A percentile compares a stretch with the other conserved stretches of the same genome.
phyloP scores from a whole-genome alignment of 768 basidiomycete genomes.

The Russula sp. region DNA sequence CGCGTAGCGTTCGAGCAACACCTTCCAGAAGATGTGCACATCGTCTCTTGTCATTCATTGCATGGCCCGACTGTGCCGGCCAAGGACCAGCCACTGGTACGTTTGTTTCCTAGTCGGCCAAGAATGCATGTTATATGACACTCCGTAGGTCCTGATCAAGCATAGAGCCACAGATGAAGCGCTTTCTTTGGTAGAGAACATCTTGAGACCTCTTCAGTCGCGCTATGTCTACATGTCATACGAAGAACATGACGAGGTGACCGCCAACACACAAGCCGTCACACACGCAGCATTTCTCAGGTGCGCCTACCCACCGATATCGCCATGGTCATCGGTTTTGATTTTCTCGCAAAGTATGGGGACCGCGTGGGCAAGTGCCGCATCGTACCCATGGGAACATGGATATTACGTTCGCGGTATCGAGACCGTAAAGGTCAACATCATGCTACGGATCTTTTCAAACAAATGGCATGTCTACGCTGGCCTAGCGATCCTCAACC shows the following conservation, averaged over 20 bases:
- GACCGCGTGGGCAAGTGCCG: constrained; percentile 80
- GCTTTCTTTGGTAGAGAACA: constrained; percentile 70
- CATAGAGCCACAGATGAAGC: constrained; percentile 76
- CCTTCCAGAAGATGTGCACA: constrained; percentile 79
- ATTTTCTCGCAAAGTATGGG: constrained; percentile 69
- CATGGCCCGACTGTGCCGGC: constrained; percentile 91
- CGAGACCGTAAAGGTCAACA: constrained; percentile 97
- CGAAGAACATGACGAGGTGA: constrained; percentile 92
- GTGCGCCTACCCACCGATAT: constrained; percentile 36
- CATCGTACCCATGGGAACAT: constrained; percentile 90
- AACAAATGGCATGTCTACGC: constrained; percentile 99
- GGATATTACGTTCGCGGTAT: constrained; percentile 95
- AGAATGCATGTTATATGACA: neutral
- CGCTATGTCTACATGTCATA: constrained; percentile 92
- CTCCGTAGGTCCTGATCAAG: constrained; percentile 72
- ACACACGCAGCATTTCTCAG: constrained; percentile 97
- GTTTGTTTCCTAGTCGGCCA: constrained; percentile 24
- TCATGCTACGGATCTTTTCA: constrained; percentile 91
- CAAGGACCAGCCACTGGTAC: constrained; percentile 83
- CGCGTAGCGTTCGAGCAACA: constrained; percentile 81
- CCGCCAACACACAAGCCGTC: constrained; percentile 97
- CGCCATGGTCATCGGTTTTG: neutral
- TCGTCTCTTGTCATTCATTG: constrained; percentile 90
- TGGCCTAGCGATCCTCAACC: constrained; percentile 96
- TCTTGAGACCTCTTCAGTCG: constrained; percentile 73